A percentile compares a stretch with the other conserved stretches of the same genome.
Evolutionary conservation across 148 eudicot species (phyloP).

Genomic region (Rhododendron williamsianum): DNA sequence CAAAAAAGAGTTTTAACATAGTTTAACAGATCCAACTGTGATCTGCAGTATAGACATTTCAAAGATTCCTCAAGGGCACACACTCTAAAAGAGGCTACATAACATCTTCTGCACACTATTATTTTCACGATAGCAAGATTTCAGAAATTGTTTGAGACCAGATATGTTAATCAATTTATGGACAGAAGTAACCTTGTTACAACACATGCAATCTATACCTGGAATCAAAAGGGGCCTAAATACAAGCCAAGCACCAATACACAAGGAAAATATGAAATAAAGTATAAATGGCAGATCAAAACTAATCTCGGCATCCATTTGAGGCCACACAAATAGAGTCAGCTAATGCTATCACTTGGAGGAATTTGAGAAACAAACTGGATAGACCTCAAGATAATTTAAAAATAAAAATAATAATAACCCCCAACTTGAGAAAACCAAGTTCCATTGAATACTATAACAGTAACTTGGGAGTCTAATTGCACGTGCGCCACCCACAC

Average conservation of each 20-base stretch:
- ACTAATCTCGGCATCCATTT: too few species aligned
- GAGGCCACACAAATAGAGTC: background rate
- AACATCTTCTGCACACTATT: background rate
- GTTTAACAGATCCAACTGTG: background rate
- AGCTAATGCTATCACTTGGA: background rate
- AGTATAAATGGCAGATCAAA: background rate
- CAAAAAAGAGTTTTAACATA: too few species aligned
- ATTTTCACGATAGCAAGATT: background rate
- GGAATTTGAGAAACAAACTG: background rate
- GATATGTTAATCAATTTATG: background rate
- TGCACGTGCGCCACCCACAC: too few species aligned
- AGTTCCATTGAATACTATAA: background rate
- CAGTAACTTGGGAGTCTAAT: background rate
- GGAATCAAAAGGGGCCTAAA: background rate
- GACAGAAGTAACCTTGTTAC: background rate
- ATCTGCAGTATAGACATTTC: background rate
- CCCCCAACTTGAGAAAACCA: background rate
- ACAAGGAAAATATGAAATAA: background rate
- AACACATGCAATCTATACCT: too few species aligned
- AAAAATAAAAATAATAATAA: background rate
- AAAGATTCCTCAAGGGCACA: background rate
- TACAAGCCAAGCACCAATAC: background rate
- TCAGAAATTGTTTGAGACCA: background rate
- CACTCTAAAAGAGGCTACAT: background rate
- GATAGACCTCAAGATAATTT: background rate